Evolutionary conservation across 768 basidiomycete species (phyloP).

Genomic region (Sutorius australiensis): DNA sequence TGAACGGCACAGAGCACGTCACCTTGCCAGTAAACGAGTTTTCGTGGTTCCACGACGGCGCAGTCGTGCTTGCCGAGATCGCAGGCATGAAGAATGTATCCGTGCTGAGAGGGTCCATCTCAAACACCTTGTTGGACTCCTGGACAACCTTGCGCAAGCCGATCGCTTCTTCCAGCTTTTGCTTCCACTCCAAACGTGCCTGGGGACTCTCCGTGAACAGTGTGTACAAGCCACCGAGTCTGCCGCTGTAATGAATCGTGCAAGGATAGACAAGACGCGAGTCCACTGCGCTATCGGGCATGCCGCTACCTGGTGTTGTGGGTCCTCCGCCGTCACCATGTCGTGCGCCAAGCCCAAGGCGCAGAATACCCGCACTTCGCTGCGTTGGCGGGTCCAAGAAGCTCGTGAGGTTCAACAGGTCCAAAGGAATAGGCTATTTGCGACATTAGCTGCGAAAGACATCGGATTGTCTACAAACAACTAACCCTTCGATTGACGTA

Average conservation of each 20-base stretch:
- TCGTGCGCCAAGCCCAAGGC: slow-evolving; percentile 46
- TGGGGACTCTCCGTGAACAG: slow-evolving; percentile 82
- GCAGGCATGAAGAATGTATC: slow-evolving; percentile 85
- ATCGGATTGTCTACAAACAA: not conserved
- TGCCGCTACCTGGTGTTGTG: slow-evolving; percentile 23
- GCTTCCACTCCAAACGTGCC: slow-evolving; percentile 81
- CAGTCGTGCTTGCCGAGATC: slow-evolving; percentile 40
- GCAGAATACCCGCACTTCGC: slow-evolving; percentile 68
- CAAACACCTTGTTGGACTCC: slow-evolving; percentile 93
- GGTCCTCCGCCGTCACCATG: slow-evolving; percentile 29
- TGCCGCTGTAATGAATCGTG: slow-evolving; percentile 84
- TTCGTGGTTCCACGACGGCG: slow-evolving; percentile 65
- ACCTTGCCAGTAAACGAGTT: slow-evolving; percentile 77
- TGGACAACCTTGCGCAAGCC: slow-evolving; percentile 81
- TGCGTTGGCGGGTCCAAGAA: slow-evolving; percentile 79
- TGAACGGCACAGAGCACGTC: slow-evolving; percentile 93
- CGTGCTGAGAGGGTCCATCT: slow-evolving; percentile 82
- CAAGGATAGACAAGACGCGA: slow-evolving; percentile 82
- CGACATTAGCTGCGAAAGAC: not conserved
- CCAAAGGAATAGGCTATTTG: slow-evolving; percentile 83
- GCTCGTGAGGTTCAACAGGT: slow-evolving; percentile 80
- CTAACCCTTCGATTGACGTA: slow-evolving; percentile 76
- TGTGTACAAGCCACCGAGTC: slow-evolving; percentile 81
- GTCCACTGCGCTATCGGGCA: slow-evolving; percentile 48
- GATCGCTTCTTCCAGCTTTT: slow-evolving; percentile 84